Conservation (phyloP, 129 eudicot genomes). For the Flaveria brownii region DNA sequence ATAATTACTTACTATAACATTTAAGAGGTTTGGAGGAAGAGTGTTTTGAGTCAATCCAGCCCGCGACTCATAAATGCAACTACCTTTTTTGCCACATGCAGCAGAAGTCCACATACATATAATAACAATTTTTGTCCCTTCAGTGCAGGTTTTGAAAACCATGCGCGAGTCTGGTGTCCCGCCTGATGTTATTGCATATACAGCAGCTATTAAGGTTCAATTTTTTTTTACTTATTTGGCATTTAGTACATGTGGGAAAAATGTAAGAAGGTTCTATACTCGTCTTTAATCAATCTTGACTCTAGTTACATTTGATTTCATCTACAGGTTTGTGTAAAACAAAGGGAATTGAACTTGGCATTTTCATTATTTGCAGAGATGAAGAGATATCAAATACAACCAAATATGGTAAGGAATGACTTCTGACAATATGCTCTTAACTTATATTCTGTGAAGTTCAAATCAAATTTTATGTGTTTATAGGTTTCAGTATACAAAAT, state of each 20-base stretch:
- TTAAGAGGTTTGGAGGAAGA: not conserved
- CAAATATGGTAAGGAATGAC: constrained; percentile 66
- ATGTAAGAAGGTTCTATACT: not conserved
- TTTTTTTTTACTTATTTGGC: not conserved
- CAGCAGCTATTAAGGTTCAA: constrained; percentile 79
- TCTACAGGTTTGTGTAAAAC: constrained; percentile 78
- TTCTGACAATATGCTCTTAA: constrained; percentile 4
- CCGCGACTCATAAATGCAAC: not conserved
- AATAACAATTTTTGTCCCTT: constrained; percentile 36
- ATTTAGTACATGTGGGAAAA: constrained; percentile 4
- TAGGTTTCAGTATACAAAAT: not conserved
- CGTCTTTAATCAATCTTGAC: constrained; percentile 20
- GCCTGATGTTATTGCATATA: constrained; percentile 88
- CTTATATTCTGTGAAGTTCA: not conserved
- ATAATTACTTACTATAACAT: not conserved
- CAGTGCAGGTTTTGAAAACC: constrained; percentile 81
- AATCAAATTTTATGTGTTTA: not conserved
- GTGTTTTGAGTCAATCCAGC: not conserved
- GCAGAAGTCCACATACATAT: constrained; percentile 2
- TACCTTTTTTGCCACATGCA: not conserved
- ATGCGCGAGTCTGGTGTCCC: constrained; percentile 73
- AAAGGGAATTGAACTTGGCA: constrained; percentile 56
- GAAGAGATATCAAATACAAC: constrained; percentile 72
- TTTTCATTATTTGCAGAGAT: constrained; percentile 72
- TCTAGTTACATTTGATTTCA: constrained; percentile 24